Conservation (phyloP, 1,284 basidiomycete genomes). For the Mycosarcoma mackinlayi region DNA sequence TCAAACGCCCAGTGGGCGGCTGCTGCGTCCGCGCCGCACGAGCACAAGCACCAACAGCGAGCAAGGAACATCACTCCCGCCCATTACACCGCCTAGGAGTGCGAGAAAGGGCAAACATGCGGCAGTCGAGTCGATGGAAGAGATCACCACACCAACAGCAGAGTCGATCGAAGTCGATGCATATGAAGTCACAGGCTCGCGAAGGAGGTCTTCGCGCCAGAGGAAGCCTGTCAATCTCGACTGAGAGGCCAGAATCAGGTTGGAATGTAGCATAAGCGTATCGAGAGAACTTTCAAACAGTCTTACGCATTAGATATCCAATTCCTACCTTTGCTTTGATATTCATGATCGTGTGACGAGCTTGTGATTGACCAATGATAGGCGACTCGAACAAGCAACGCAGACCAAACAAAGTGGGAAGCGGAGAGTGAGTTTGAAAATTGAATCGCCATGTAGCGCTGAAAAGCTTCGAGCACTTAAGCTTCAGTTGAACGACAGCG, state of each 20-base stretch:
- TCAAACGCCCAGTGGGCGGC: conserved; percentile 13
- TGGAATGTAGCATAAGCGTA: too few species aligned
- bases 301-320: too few species aligned
- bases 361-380: too few species aligned
- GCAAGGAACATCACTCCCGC: neutral
- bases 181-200: conserved; percentile 24
- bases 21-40: conserved; percentile 17
- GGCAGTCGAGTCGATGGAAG: neutral
- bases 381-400: too few species aligned
- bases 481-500: too few species aligned
- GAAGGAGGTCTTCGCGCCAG: conserved; percentile 25
- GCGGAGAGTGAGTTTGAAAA: too few species aligned
- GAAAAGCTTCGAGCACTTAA: too few species aligned
- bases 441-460: too few species aligned
- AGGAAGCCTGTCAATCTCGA: conserved; percentile 36
- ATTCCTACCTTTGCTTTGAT: too few species aligned
- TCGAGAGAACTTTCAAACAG: too few species aligned
- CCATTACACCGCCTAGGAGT: conserved; percentile 17
- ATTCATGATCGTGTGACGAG: too few species aligned
- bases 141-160: neutral
- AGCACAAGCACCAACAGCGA: conserved; percentile 6
- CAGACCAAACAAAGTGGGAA: too few species aligned
- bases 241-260: conserved; percentile 9
- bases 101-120: conserved; percentile 5
- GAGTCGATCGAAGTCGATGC: conserved; percentile 29